phyloP scores from a whole-genome alignment of 1,284 basidiomycete species.

The Papiliotrema laurentii region DNA sequence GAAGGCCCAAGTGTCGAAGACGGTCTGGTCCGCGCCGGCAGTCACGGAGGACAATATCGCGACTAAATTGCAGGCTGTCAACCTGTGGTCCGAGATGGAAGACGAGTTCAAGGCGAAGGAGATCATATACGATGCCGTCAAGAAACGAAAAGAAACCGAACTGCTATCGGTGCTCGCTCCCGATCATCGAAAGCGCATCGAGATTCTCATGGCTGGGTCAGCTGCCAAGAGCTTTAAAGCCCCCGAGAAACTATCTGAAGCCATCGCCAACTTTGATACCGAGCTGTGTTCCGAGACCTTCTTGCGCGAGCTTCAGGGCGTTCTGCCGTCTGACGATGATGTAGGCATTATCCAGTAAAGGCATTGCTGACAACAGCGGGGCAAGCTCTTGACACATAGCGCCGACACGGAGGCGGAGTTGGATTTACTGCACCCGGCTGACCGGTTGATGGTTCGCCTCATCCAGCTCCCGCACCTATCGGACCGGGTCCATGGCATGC shows the following conservation, averaged over 20 bases:
- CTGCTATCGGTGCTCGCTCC: conserved; percentile 85
- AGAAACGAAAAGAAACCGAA: conserved; percentile 72
- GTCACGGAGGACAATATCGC: conserved; percentile 69
- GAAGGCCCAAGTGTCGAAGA: conserved; percentile 73
- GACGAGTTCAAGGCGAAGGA: conserved; percentile 98
- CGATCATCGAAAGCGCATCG: conserved; percentile 83
- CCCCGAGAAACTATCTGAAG: conserved; percentile 76
- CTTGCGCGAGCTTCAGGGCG: conserved; percentile 76
- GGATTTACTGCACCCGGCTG: conserved; percentile 81
- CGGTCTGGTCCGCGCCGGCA: conserved; percentile 74
- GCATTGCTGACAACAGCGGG: conserved; percentile 55
- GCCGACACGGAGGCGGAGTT: conserved; percentile 72
- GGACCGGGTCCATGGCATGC: conserved; percentile 88
- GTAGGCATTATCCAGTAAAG: conserved; percentile 50
- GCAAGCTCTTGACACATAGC: conserved; percentile 83
- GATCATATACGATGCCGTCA: conserved; percentile 58
- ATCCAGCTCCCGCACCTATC: conserved; percentile 93
- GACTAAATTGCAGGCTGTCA: conserved; percentile 70
- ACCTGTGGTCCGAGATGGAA: conserved; percentile 95
- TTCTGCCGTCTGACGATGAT: conserved; percentile 84
- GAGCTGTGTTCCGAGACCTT: conserved; percentile 81
- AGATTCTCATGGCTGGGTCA: conserved; percentile 79
- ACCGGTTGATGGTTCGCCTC: conserved; percentile 92
- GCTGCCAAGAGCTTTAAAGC: conserved; percentile 61
- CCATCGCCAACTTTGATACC: conserved; percentile 78